A percentile compares a stretch with the other conserved stretches of the same genome.
Conservation (phyloP, 768 basidiomycete genomes). For the Lyophyllum shimeji region DNA sequence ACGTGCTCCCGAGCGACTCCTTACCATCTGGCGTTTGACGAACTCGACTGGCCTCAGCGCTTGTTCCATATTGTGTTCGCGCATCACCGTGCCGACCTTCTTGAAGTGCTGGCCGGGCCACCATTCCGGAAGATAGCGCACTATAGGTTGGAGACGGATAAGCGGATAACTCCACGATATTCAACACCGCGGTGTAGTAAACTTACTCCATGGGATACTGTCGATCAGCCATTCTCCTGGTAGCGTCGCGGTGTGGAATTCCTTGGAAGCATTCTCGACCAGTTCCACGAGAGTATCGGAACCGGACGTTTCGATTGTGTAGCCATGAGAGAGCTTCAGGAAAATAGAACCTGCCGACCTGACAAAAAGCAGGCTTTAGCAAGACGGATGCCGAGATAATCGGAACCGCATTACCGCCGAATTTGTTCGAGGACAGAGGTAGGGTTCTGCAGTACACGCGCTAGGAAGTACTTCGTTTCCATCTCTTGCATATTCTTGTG, state of each 20-base stretch:
- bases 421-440: constrained; percentile 12
- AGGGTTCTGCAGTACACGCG: constrained; percentile 12
- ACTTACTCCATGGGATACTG: constrained; percentile 14
- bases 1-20: background rate
- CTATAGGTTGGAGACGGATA: background rate
- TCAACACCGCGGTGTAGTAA: background rate
- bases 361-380: background rate
- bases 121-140: constrained; percentile 18
- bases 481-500: constrained; percentile 12
- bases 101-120: constrained; percentile 20
- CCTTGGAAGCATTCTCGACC: constrained; percentile 13
- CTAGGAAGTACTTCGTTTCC: constrained; percentile 17
- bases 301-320: constrained; percentile 13
- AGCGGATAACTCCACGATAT: background rate
- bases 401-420: constrained; percentile 6
- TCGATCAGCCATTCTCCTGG: constrained; percentile 16
- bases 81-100: constrained; percentile 14
- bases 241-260: constrained; percentile 13
- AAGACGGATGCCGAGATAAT: background rate
- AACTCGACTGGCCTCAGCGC: constrained; percentile 17
- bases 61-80: constrained; percentile 17
- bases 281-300: constrained; percentile 11
- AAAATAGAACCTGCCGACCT: constrained; percentile 17
- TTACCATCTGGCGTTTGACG: constrained; percentile 18
- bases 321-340: constrained; percentile 19